Evolutionary conservation across 345 rosid genomes (phyloP).

Genomic region (Capsella bursapastoris): DNA sequence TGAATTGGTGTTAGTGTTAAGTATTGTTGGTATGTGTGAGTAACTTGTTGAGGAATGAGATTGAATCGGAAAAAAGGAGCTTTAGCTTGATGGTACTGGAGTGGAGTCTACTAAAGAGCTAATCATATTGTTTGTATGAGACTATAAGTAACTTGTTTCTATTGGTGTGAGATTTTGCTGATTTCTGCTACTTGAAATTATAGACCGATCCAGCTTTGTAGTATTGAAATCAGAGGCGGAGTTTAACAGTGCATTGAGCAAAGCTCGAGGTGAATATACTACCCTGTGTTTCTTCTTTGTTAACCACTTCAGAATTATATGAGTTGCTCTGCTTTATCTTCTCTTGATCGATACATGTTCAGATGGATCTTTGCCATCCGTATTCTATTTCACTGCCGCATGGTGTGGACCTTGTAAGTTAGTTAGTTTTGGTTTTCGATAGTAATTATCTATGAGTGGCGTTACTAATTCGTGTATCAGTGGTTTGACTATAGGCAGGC

Average conservation of each 20-base stretch:
- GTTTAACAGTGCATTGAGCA: constrained; percentile 52
- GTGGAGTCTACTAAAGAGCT: neutral
- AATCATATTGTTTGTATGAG: neutral
- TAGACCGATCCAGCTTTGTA: constrained; percentile 54
- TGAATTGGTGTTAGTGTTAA: neutral
- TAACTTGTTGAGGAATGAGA: neutral
- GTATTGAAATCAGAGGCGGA: constrained; percentile 64
- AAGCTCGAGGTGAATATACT: constrained; percentile 57
- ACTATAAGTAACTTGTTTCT: neutral
- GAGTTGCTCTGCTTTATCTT: neutral
- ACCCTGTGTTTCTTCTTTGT: neutral
- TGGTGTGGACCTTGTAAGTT: constrained; percentile 97
- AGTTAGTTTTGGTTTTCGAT: neutral
- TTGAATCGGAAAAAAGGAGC: neutral
- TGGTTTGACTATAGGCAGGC: constrained; percentile 57
- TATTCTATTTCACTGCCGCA: constrained; percentile 78
- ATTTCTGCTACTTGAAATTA: constrained; percentile 16
- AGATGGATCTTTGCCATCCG: constrained; percentile 66
- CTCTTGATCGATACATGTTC: constrained; percentile 10
- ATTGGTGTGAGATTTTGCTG: neutral
- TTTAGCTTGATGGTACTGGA: constrained; percentile 3
- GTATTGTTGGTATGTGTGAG: neutral
- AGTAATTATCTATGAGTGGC: neutral
- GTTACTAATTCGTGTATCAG: constrained; percentile 13
- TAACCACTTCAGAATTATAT: constrained; percentile 2